These are phyloP conservation scores for Dorcoceras hygrometricum DNA, from an alignment of 257 asterid species.

Conservation along the genomic window DNA sequence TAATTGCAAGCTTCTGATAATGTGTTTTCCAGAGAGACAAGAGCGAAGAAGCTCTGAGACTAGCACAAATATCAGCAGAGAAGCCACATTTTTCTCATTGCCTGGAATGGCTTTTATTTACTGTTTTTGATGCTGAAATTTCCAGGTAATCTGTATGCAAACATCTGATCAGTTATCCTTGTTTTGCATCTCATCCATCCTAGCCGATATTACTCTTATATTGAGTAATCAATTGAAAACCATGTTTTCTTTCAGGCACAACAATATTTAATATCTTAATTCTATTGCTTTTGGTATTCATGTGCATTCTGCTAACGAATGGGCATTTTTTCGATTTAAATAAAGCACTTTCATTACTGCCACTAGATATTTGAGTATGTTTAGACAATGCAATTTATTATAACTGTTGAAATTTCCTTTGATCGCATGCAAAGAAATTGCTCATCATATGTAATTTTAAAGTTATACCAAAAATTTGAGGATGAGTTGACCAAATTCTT, in stretches of 20 bases:
- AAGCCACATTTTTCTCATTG: slow-evolving; percentile 99
- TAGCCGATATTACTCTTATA: slow-evolving; percentile 11
- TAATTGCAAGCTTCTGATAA: slow-evolving; percentile 19
- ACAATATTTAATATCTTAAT: background rate
- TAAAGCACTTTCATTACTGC: slow-evolving; percentile 1
- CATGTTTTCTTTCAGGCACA: slow-evolving; percentile 16
- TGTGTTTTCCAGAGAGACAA: slow-evolving; percentile 76
- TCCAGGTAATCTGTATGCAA: slow-evolving; percentile 57
- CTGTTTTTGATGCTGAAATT: slow-evolving; percentile 96
- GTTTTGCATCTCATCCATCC: slow-evolving; percentile 16
- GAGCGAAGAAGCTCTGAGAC: slow-evolving; percentile 90
- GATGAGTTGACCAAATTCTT: slow-evolving; percentile 11
- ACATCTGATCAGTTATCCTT: slow-evolving; percentile 13
- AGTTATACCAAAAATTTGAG: background rate
- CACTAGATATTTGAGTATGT: background rate
- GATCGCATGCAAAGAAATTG: background rate
- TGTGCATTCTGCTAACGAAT: background rate
- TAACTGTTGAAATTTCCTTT: slow-evolving; percentile 16
- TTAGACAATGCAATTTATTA: slow-evolving; percentile 2
- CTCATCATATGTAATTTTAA: slow-evolving; percentile 12
- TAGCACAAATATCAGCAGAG: slow-evolving; percentile 90
- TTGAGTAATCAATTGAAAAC: slow-evolving; percentile 13
- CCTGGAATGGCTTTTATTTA: slow-evolving; percentile 98
- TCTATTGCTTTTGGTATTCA: background rate
- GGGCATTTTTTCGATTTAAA: slow-evolving; percentile 16